Evolutionary conservation across 2,329 filamentous ascomycete genomes (phyloP), one percentile per base, ranked within the genome.

Genomic region (Ascomycota sp.): DNA sequence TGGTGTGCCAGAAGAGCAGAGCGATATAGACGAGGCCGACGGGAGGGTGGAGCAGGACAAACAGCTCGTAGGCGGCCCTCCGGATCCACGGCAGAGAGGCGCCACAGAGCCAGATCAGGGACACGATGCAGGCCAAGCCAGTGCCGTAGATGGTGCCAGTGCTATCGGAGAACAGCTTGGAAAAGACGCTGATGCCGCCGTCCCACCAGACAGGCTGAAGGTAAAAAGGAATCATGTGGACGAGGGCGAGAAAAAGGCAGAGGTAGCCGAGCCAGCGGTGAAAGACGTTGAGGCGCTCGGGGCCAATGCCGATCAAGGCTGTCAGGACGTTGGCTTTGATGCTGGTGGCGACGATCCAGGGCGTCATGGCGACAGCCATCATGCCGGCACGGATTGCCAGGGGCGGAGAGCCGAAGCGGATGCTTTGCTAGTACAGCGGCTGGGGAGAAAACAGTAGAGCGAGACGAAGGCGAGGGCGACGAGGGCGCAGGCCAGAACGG

Each of bases 1-100:
- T 78, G 43, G 80, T 89, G 51, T 95, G 86, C 86, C 86, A 95
- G 55, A 95, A 92, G 20, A 95, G 63, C 47, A 92, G 66, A 2
- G 65, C 85, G 6, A 94, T 58, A 44, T 89, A 92, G 10, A 79
- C 58, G 24, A 85, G 66, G 1, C 81, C 75, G 8, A 82, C 75
- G 0, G 86, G 83, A 0, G 85, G 69, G 45, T 95, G 86, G 3
- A 92, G 56, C 20, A 75, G 51, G 12, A 86, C 71, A 44, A 95
- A 95, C 1, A 82, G 51, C 48, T 95, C 86, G 50, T 93, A 95
- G 39, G 80, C 75, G 38, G 70, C 60, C 35, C 75, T 63, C 37
- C 86, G 69, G 13, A 94, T 57, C 30, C 80, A 63, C 2, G 82
- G 80, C 3, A 94, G 60, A 1, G 86, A 94, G 25, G 80, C 82